Evolutionary conservation across 257 asterid species (phyloP), one percentile per base, ranked within the genome.

Genomic region (Capsicum pubescens): DNA sequence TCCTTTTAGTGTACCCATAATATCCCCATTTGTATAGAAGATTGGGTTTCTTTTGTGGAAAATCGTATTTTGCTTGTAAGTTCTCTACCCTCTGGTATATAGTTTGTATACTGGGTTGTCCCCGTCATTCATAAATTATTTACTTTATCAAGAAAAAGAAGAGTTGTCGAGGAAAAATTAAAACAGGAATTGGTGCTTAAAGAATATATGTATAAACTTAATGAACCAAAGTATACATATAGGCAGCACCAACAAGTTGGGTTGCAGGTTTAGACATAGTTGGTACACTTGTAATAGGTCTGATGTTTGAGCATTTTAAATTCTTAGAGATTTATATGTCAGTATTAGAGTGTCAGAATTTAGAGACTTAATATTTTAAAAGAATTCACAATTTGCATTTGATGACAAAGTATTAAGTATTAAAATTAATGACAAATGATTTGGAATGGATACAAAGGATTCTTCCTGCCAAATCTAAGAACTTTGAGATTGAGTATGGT

Each of bases 31-130:
- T 64, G 70, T 64, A 64, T 35, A 64, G 44, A 64, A 64, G 70
- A 64, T 26, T 36, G 44, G 42, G 70, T 64, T 64, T 6, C 42
- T 64, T 63, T 63, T 64, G 70, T 64, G 70, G 14, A 26, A 64
- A 64, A 64, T 26, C 39, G 2, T 15, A 26, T 26, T 64, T 64
- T 26, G 44, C 32, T 64, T 64, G 44, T 64, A 64, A 11, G 72
- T 66, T 66, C 48, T 32, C 19, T 64, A 11, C 70, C 42, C 26
- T 63, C 42, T 64, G 17, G 2, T 64, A 11, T 26, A 64, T 9
- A 64, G 42, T 4, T 64, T 26, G 70, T 36, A 64, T 64, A 64
- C 39, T 64, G 70, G 70, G 70, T 63, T 64, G 70, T 63, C 70
- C 70, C 35, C 70, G 12, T 64, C 70, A 64, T 64, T 64, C 70